Evolutionary conservation across 139 green algal species (phyloP).

Genomic region (Bryopsis sp.): DNA sequence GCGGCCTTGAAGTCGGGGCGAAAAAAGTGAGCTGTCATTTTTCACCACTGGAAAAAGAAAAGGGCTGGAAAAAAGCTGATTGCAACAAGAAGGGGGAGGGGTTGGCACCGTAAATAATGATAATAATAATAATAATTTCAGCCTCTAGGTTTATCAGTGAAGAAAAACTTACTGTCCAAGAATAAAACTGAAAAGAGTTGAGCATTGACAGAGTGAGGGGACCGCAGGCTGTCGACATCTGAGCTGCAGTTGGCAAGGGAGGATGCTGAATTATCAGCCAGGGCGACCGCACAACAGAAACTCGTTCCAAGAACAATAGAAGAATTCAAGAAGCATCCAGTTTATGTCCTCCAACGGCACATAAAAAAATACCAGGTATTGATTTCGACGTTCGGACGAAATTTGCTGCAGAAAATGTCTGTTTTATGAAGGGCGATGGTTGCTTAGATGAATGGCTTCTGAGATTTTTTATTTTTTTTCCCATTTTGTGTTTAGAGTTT

Average conservation of each 20-base stretch:
- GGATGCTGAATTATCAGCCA: conserved; percentile 56
- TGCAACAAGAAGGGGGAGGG: too few species aligned
- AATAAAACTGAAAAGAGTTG: background rate
- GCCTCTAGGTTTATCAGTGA: too few species aligned
- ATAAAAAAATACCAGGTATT: conserved; percentile 64
- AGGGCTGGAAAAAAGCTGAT: background rate
- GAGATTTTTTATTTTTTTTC: conserved; percentile 9
- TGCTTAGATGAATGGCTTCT: background rate
- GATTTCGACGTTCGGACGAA: background rate
- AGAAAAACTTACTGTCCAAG: too few species aligned
- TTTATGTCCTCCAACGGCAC: conserved; percentile 72
- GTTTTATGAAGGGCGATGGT: background rate
- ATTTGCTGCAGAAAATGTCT: background rate
- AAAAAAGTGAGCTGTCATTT: background rate
- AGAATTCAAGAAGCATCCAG: conserved; percentile 61
- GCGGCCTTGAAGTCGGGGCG: background rate
- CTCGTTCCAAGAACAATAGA: conserved; percentile 60
- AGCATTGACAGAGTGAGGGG: background rate
- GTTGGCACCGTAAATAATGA: too few species aligned
- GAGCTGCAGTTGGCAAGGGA: conserved; percentile 42
- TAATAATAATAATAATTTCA: too few species aligned
- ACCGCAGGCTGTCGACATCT: too few species aligned
- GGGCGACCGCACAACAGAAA: conserved; percentile 16
- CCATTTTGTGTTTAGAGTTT: background rate
- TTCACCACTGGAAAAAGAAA: background rate